These are phyloP conservation scores for Yamadazyma kanchanaburiensis DNA, from an alignment of 1,139 yeast genomes.

Conservation along the genomic window DNA sequence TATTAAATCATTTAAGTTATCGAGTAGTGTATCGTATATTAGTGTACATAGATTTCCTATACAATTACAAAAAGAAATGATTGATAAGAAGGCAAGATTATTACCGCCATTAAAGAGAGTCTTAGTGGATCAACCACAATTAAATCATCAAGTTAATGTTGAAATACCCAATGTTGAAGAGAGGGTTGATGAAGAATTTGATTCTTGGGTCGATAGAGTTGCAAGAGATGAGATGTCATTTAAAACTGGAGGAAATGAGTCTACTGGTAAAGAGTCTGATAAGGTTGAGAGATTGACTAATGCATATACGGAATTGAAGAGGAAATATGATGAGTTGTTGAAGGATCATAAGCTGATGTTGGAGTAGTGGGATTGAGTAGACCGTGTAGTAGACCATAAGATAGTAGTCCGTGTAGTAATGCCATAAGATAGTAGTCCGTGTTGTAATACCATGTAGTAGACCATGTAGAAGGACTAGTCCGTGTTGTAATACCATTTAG, in stretches of 20 bases:
- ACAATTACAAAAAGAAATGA: conserved; percentile 9
- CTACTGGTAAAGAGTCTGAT: conserved; percentile 4
- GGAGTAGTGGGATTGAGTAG: conserved; percentile 3
- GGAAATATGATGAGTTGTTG: conserved; percentile 58
- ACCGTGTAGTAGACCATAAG: no score
- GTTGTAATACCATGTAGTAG: no score
- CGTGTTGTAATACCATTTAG: background rate
- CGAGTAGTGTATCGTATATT: conserved; percentile 33
- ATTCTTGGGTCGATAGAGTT: conserved; percentile 43
- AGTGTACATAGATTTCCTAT: conserved; percentile 17
- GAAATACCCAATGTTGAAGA: conserved; percentile 26
- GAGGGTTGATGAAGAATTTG: conserved; percentile 14
- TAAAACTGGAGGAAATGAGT: conserved; percentile 18
- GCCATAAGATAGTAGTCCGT: no score
- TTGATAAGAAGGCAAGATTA: conserved; percentile 39
- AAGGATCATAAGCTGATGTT: conserved; percentile 48
- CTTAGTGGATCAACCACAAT: conserved; percentile 39
- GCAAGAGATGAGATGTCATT: conserved; percentile 52
- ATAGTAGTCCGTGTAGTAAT: no score
- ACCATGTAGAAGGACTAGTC: background rate
- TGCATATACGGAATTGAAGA: conserved; percentile 58
- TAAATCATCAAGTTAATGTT: conserved; percentile 48
- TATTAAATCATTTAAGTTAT: conserved; percentile 57
- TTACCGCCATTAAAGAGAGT: conserved; percentile 62
- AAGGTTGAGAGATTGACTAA: conserved; percentile 49